These are phyloP conservation scores for Cladosporium sp. DNA, from an alignment of 2,329 filamentous ascomycete genomes.

Conservation along the genomic window DNA sequence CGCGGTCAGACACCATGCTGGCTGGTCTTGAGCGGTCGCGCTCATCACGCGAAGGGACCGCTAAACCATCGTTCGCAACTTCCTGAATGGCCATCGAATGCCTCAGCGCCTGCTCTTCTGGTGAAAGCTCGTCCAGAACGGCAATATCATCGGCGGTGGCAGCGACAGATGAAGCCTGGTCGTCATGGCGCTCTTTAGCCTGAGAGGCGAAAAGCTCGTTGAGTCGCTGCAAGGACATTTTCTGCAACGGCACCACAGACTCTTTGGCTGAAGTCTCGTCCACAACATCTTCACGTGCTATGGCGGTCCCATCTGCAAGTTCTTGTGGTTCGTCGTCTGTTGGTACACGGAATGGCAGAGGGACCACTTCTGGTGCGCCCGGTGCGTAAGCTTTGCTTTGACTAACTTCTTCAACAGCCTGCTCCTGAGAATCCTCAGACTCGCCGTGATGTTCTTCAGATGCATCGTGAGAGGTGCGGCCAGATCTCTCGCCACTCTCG, in stretches of 20 bases:
- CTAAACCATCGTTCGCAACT: background rate
- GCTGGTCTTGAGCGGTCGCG: background rate
- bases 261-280: background rate
- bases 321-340: conserved; percentile 34
- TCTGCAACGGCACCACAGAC: background rate
- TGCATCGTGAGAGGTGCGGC: background rate
- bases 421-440: background rate
- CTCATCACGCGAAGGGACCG: background rate
- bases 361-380: conserved; percentile 9
- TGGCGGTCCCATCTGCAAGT: conserved; percentile 9
- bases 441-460: background rate
- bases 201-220: conserved; percentile 19
- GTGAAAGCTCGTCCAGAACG: conserved; percentile 41
- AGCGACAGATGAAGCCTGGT: conserved; percentile 45
- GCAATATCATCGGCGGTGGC: conserved; percentile 56
- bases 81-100: background rate
- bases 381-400: background rate
- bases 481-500: background rate
- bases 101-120: background rate
- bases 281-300: conserved; percentile 14
- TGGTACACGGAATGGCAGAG: conserved; percentile 24
- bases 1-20: background rate
- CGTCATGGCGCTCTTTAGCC: conserved; percentile 33
- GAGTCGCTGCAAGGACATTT: conserved; percentile 11
- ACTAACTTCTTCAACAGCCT: background rate